A percentile compares a stretch with the other conserved stretches of the same genome.
Evolutionary conservation across 306 rosid species (phyloP).

Genomic region (Sphenostylis stenocarpa): DNA sequence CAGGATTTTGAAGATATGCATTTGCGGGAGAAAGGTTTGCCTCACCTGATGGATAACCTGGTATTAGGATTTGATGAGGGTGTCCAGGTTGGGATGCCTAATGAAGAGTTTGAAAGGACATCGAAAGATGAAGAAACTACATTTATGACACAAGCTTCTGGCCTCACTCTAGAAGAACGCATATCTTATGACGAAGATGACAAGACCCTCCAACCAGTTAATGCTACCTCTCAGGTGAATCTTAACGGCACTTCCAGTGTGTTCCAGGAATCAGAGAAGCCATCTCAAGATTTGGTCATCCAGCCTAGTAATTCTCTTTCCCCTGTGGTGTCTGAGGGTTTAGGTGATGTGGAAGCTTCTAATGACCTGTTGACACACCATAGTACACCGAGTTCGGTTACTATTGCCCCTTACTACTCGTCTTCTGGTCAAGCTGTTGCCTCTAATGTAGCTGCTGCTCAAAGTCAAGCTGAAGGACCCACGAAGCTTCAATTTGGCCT

Average conservation of each 20-base stretch:
- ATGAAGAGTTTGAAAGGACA: constrained; percentile 72
- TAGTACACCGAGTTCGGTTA: constrained; percentile 46
- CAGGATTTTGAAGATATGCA: constrained; percentile 64
- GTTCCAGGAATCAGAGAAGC: constrained; percentile 62
- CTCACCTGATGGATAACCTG: constrained; percentile 76
- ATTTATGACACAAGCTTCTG: constrained; percentile 41
- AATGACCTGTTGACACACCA: constrained; percentile 52
- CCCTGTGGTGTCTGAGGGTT: constrained; percentile 42
- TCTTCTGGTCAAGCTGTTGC: constrained; percentile 49
- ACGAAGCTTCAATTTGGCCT: constrained; percentile 96
- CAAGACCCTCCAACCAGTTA: constrained; percentile 46
- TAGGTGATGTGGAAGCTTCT: constrained; percentile 53
- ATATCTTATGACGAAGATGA: constrained; percentile 53
- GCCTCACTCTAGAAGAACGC: constrained; percentile 44
- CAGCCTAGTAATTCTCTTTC: constrained; percentile 48
- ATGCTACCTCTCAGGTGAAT: constrained; percentile 50
- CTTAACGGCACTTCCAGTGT: constrained; percentile 51
- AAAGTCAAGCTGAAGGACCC: constrained; percentile 72
- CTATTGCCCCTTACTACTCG: constrained; percentile 50
- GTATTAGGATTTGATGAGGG: constrained; percentile 94
- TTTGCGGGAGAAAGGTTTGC: constrained; percentile 69
- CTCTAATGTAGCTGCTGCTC: constrained; percentile 49
- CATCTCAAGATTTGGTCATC: constrained; percentile 47
- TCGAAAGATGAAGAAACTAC: constrained; percentile 52
- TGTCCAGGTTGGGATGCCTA: constrained; percentile 93